A percentile compares a stretch with the other conserved stretches of the same genome.
Evolutionary conservation across 306 rosid species (phyloP).

Genomic region (Crataegus laevigata): DNA sequence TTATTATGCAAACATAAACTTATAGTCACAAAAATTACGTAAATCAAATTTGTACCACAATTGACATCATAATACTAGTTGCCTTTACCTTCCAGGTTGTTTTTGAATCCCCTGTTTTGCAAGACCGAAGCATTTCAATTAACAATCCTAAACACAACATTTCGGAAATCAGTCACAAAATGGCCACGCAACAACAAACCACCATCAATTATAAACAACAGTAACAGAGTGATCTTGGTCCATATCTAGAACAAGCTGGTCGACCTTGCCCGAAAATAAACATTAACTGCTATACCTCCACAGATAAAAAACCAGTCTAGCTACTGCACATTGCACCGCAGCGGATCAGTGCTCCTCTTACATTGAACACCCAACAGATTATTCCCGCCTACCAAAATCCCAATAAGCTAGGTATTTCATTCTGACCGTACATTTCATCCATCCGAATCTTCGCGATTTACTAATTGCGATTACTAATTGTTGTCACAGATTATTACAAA

Average conservation of each 20-base stretch:
- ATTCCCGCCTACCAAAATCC: background rate
- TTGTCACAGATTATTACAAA: background rate
- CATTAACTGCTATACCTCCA: background rate
- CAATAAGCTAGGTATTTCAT: background rate
- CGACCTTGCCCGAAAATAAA: background rate
- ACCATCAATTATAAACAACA: background rate
- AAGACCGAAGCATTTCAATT: constrained; percentile 79
- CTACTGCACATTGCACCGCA: background rate
- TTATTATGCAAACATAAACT: background rate
- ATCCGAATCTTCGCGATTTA: background rate
- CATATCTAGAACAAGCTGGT: background rate
- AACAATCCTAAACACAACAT: constrained; percentile 53
- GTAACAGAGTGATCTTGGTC: background rate
- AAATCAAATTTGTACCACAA: background rate
- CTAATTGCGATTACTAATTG: no score
- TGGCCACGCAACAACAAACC: background rate
- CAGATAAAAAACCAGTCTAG: background rate
- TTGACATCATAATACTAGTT: background rate
- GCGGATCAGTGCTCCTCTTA: background rate
- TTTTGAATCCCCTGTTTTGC: constrained; percentile 82
- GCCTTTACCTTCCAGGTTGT: constrained; percentile 83
- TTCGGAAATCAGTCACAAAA: background rate
- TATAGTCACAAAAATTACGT: background rate
- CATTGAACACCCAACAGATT: background rate
- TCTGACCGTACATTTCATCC: background rate